Conservation (phyloP, 2,329 filamentous ascomycete genomes). For the Ceratocystis albifundus region DNA sequence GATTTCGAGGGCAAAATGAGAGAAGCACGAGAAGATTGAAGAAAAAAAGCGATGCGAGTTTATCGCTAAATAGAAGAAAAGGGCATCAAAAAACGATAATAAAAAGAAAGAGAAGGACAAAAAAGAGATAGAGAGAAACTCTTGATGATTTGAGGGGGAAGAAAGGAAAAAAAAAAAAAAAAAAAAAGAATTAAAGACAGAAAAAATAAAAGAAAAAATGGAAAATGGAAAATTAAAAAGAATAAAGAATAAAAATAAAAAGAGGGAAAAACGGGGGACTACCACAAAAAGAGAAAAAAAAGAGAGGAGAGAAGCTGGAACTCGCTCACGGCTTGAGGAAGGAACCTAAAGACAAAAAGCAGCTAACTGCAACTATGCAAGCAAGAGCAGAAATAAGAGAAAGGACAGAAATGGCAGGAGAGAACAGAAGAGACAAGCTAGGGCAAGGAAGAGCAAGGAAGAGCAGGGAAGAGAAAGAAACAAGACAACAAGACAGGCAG, state of each 20-base stretch:
- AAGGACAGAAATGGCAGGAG: background rate
- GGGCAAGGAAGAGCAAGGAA: background rate
- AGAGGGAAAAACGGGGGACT: constrained; percentile 6
- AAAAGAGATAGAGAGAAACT: constrained; percentile 3
- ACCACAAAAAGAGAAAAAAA: background rate
- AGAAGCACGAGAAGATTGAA: background rate
- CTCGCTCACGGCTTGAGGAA: background rate
- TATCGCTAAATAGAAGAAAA: background rate
- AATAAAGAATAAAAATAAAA: constrained; percentile 6
- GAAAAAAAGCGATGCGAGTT: background rate
- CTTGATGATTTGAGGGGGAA: constrained; percentile 11
- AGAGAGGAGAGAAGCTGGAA: background rate
- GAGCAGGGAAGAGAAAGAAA: background rate
- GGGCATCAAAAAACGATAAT: constrained; percentile 2
- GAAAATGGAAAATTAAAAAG: constrained; percentile 2
- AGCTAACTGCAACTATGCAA: background rate
- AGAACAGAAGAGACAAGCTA: background rate
- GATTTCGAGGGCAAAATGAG: background rate
- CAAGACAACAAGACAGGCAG: constrained; percentile 12
- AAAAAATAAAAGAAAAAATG: constrained; percentile 8
- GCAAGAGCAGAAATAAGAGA: background rate
- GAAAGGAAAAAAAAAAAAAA: background rate
- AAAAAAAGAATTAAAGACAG: background rate
- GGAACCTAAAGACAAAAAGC: background rate
- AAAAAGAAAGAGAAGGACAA: constrained; percentile 1